A percentile compares a stretch with the other conserved stretches of the same genome.
These are phyloP conservation scores for Saksenaea oblongispora DNA, from an alignment of 371 early-diverging fungal genomes.

Conservation along the genomic window DNA sequence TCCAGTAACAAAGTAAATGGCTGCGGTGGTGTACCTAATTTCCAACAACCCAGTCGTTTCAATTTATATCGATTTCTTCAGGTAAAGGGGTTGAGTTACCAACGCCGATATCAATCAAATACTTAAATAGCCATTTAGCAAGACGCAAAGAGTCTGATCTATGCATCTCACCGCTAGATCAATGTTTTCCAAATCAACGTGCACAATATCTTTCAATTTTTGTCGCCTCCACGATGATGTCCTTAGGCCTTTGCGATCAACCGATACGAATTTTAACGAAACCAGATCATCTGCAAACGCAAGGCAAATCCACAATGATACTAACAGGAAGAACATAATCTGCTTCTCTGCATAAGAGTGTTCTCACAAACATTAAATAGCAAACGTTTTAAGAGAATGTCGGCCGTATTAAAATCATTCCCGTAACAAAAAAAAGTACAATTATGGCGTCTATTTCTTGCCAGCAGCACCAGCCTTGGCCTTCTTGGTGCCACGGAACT, in stretches of 20 bases:
- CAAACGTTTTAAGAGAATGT: neutral
- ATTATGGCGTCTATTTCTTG: slow-evolving; percentile 44
- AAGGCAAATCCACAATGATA: neutral
- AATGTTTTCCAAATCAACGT: slow-evolving; percentile 20
- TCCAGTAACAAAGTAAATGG: slow-evolving; percentile 43
- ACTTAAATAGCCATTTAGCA: slow-evolving; percentile 14
- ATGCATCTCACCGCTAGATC: slow-evolving; percentile 20
- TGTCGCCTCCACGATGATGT: slow-evolving; percentile 4
- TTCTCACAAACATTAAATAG: slow-evolving; percentile 3
- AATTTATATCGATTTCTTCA: neutral
- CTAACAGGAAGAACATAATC: neutral
- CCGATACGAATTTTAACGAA: slow-evolving; percentile 14
- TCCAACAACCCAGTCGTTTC: neutral
- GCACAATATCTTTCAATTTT: neutral
- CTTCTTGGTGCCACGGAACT: slow-evolving; percentile 98
- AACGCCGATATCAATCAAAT: slow-evolving; percentile 40
- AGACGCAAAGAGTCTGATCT: neutral
- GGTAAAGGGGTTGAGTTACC: slow-evolving; percentile 17
- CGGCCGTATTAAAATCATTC: slow-evolving; percentile 6
- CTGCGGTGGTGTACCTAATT: slow-evolving; percentile 43
- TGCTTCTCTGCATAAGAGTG: neutral
- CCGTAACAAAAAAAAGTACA: neutral
- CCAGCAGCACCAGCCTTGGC: slow-evolving; percentile 71
- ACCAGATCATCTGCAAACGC: slow-evolving; percentile 8
- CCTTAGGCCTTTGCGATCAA: slow-evolving; percentile 16